Conservation (phyloP, 129 eudicot genomes). For the Pulicaria dysenterica region DNA sequence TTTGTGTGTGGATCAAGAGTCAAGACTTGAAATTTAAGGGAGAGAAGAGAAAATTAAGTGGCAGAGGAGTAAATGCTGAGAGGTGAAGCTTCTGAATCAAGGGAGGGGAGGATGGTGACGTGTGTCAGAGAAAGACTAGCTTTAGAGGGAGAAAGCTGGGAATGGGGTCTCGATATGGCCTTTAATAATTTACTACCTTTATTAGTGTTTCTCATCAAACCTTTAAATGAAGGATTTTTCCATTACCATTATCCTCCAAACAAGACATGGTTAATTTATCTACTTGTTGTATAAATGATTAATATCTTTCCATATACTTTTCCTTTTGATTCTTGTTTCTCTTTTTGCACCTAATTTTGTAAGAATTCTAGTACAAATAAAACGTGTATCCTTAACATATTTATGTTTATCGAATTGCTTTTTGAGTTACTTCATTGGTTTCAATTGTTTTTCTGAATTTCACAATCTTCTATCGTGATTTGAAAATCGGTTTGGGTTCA, state of each 20-base stretch:
- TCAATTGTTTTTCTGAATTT: too few species aligned
- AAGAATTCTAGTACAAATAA: not conserved
- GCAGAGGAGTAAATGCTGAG: slow-evolving; percentile 27
- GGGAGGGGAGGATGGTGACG: slow-evolving; percentile 33
- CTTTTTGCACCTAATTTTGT: slow-evolving; percentile 4
- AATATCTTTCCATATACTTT: not conserved
- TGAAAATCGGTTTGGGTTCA: too few species aligned
- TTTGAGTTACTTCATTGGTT: too few species aligned
- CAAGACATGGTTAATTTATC: too few species aligned
- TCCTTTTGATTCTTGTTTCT: not conserved
- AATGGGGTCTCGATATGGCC: slow-evolving; percentile 7
- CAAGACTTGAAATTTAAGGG: not conserved
- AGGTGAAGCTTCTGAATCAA: slow-evolving; percentile 42
- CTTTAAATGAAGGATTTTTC: too few species aligned
- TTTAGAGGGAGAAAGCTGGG: slow-evolving; percentile 10
- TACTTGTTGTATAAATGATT: not conserved
- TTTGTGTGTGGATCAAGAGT: slow-evolving; percentile 18
- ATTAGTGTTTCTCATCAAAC: not conserved
- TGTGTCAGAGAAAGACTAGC: slow-evolving; percentile 32
- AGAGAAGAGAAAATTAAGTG: not conserved
- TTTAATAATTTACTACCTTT: slow-evolving; percentile 1
- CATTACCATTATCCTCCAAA: too few species aligned
- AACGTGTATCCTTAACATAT: too few species aligned
- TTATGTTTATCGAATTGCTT: not conserved
- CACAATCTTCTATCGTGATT: too few species aligned